Conservation (phyloP, 1,284 basidiomycete species). For the Cryptococcus floricola region DNA sequence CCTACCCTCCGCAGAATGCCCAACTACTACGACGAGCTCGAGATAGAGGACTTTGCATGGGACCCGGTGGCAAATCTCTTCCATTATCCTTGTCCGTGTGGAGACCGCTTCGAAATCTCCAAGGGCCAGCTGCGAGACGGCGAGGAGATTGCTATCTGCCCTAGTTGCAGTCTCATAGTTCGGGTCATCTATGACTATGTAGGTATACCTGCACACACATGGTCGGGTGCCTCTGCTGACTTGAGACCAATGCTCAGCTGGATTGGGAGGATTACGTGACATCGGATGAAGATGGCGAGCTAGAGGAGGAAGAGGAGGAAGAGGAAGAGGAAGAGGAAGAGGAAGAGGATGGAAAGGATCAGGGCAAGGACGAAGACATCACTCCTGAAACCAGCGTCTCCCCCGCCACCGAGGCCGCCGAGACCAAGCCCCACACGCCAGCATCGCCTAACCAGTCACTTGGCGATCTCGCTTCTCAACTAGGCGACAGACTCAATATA, state of each 20-base stretch:
- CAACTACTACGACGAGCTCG: constrained; percentile 56
- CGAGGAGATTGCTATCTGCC: constrained; percentile 96
- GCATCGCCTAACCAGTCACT: too few species aligned
- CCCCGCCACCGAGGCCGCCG: too few species aligned
- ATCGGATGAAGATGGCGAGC: constrained; percentile 30
- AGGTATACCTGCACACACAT: constrained; percentile 43
- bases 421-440: too few species aligned
- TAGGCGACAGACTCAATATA: too few species aligned
- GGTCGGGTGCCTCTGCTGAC: neutral
- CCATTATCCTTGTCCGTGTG: constrained; percentile 97
- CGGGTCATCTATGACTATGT: constrained; percentile 94
- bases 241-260: constrained; percentile 27
- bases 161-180: constrained; percentile 90
- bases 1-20: constrained; percentile 22
- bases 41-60: constrained; percentile 95
- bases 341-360: too few species aligned
- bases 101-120: constrained; percentile 96
- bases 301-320: constrained; percentile 34
- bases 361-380: neutral
- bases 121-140: constrained; percentile 79
- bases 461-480: too few species aligned
- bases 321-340: constrained; percentile 10
- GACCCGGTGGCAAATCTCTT: constrained; percentile 76
- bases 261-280: constrained; percentile 51
- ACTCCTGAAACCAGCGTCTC: too few species aligned